Percentiles rank a stretch among this genome's conserved stretches.
Conservation (phyloP, 495 filamentous ascomycete genomes). For the Pyrenula massariospora region DNA sequence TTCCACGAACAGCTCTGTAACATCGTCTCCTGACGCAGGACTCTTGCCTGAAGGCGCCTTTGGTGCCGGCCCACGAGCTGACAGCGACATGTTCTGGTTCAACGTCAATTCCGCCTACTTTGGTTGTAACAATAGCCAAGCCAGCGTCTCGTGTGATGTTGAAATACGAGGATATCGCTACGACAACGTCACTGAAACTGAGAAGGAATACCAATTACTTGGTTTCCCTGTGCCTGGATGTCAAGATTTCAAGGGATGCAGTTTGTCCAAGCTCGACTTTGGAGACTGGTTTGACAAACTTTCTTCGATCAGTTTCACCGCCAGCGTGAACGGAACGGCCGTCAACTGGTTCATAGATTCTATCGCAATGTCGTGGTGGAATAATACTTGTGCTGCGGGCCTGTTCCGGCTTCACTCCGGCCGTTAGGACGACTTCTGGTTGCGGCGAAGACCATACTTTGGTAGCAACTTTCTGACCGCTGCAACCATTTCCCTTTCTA, state of each 20-base stretch:
- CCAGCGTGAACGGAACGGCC: slow-evolving; percentile 13
- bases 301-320: slow-evolving; percentile 28
- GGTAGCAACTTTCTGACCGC: too few relatives aligned
- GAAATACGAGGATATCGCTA: slow-evolving; percentile 24
- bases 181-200: slow-evolving; percentile 6
- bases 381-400: slow-evolving; percentile 27
- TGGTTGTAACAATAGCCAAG: slow-evolving; percentile 24
- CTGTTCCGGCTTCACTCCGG: neutral
- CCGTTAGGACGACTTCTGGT: too few relatives aligned
- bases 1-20: slow-evolving; percentile 8
- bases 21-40: slow-evolving; percentile 14
- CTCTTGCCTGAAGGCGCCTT: slow-evolving; percentile 24
- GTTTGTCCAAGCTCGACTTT: slow-evolving; percentile 20
- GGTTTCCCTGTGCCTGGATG: slow-evolving; percentile 22
- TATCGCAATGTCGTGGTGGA: slow-evolving; percentile 24
- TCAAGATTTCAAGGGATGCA: slow-evolving; percentile 17
- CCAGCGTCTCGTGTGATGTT: slow-evolving; percentile 21
- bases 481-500: too few relatives aligned
- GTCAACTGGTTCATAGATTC: slow-evolving; percentile 30
- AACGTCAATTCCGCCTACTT: slow-evolving; percentile 24
- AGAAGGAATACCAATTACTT: slow-evolving; percentile 16
- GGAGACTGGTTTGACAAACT: slow-evolving; percentile 17
- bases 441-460: too few relatives aligned
- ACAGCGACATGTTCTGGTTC: slow-evolving; percentile 29
- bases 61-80: slow-evolving; percentile 24